Base-by-base conservation (phyloP, 495 filamentous ascomycete genomes). In the Aspergillus nidulans region DNA sequence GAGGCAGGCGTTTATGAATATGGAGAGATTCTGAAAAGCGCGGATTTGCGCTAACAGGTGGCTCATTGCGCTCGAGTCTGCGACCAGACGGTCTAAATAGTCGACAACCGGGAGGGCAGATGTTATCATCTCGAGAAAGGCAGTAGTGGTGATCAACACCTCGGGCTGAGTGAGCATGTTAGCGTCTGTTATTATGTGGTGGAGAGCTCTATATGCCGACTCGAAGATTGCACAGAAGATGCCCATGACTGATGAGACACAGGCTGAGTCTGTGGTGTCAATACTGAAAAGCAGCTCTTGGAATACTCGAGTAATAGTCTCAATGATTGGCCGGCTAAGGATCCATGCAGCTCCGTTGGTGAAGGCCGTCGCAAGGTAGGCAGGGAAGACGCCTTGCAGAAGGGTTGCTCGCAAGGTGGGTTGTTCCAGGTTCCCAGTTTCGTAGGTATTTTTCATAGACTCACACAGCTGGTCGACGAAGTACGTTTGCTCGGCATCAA, bases 311-410 rank as follows among this genome's bases (percentile, higher is more conserved):
- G 64, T 63, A 25, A 76, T 66, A 2, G 81, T 81, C 38, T 77
- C 63, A 24, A 88, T 61, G 16, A 87, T 69, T 1, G 86, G 85
- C 20, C 69, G 61, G 23, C 77, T 73, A 13, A 87, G 64, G 26
- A 89, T 71, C 81, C 83, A 85, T 6, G 82, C 82, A 28, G 75
- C 73, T 1, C 74, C 54, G 13, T 74, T 75, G 24, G 57, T 63
- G 52, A 87, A 78, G 7, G 77, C 64, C 6, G 63, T 57, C 52
- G 81, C 77, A 25, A 88, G 69, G 59, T 89, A 90, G 5, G 78
- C 79, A n/a, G 86, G 85, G 58, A 88, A 82, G 21, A 89, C 72
- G 39, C 70, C 74, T 50, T 78, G 75, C 15, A 88, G 55, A 18
- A 90, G 68, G 18, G 82, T 78, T 10, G 74, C 68, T 8, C 85